A percentile compares a stretch with the other conserved stretches of the same genome.
phyloP scores from a whole-genome alignment of 371 early-diverging fungal genomes.

The Saksenaea oblongispora region DNA sequence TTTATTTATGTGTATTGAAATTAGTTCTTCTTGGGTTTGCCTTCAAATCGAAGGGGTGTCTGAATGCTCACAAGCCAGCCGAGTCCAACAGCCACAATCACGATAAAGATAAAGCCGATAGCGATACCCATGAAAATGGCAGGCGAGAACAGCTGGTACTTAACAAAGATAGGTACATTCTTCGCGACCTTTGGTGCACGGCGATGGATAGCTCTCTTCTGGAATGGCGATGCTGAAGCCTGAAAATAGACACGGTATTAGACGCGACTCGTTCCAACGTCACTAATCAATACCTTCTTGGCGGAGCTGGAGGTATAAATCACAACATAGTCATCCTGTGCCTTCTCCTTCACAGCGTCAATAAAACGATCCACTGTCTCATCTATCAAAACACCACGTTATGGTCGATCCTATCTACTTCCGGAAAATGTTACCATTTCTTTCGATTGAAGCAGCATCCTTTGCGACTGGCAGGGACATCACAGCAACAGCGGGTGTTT shows the following conservation, averaged over 20 bases:
- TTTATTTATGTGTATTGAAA: background rate
- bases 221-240: constrained; percentile 1
- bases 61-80: constrained; percentile 49
- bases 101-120: constrained; percentile 36
- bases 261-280: background rate
- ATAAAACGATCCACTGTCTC: constrained; percentile 30
- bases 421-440: constrained; percentile 35
- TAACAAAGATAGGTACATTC: constrained; percentile 45
- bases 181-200: constrained; percentile 26
- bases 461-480: constrained; percentile 33
- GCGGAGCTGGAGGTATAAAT: constrained; percentile 49
- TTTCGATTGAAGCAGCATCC: constrained; percentile 16
- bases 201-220: constrained; percentile 24
- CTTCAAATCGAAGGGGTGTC: constrained; percentile 49
- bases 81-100: constrained; percentile 43
- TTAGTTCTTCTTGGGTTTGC: constrained; percentile 47
- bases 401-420: background rate
- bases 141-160: constrained; percentile 51
- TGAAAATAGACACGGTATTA: background rate
- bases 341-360: constrained; percentile 24
- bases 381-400: constrained; percentile 20
- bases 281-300: constrained; percentile 16
- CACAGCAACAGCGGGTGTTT: constrained; percentile 26
- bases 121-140: constrained; percentile 50
- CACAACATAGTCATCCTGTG: constrained; percentile 39